These are phyloP conservation scores for Penicillium simplicissimum DNA, from an alignment of 495 filamentous ascomycete genomes.

Conservation along the genomic window DNA sequence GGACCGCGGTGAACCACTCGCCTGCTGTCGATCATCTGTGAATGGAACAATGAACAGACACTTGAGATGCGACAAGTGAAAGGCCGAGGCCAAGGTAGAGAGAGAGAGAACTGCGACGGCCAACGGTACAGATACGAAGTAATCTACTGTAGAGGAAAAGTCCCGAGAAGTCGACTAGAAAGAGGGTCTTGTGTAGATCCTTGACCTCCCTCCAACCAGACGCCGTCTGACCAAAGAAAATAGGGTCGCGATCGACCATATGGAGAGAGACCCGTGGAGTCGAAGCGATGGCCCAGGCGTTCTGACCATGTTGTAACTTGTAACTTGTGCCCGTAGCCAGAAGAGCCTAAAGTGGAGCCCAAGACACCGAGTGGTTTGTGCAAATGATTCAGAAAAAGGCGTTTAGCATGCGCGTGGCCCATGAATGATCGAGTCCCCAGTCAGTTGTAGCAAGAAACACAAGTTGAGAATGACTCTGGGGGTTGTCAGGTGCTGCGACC, in stretches of 20 bases:
- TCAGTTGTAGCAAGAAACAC: background rate
- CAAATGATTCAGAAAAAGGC: background rate
- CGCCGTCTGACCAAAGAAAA: background rate
- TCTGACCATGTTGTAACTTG: background rate
- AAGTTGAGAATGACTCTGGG: background rate
- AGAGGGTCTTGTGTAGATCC: conserved; percentile 7
- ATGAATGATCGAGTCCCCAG: background rate
- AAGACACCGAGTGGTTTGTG: background rate
- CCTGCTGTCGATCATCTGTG: background rate
- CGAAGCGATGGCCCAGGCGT: background rate
- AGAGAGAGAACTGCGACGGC: background rate
- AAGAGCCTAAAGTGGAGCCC: conserved; percentile 6
- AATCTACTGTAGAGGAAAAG: background rate
- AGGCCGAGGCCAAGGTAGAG: background rate
- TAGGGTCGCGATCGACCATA: conserved; percentile 16
- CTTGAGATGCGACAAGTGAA: background rate
- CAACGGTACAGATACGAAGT: background rate
- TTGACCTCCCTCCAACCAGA: background rate
- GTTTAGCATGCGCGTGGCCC: conserved; percentile 3
- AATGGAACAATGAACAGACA: background rate
- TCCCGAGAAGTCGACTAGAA: conserved; percentile 1
- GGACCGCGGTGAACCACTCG: conserved; percentile 14
- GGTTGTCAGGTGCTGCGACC: conserved; percentile 13
- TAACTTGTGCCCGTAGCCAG: background rate
- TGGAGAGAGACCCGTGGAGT: conserved; percentile 6